phyloP scores from a whole-genome alignment of 1,139 yeast genomes.

The Sugiyamaella neomexicana region DNA sequence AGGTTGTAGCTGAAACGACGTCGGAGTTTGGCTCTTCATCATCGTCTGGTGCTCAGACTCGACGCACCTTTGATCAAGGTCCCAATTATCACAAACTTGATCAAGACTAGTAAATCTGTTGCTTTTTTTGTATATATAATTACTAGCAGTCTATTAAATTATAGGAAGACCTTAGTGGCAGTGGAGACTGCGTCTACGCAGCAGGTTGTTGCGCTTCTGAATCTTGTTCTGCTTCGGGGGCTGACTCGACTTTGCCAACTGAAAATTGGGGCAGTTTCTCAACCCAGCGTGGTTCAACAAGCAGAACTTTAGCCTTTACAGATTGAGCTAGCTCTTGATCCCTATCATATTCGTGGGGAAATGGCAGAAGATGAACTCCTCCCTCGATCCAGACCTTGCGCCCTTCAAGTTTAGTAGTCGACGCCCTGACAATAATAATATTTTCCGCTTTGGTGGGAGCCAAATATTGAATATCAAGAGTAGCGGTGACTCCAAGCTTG shows the following conservation, averaged over 20 bases:
- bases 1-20: conserved; percentile 22
- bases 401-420: conserved; percentile 67
- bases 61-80: conserved; percentile 30
- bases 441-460: conserved; percentile 66
- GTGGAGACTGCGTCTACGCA: not conserved
- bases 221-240: not conserved
- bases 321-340: conserved; percentile 25
- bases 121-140: not conserved
- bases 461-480: conserved; percentile 61
- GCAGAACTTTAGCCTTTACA: conserved; percentile 38
- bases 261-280: conserved; percentile 24
- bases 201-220: conserved; percentile 12
- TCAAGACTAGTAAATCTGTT: conserved; percentile 24
- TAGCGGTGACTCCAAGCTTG: conserved; percentile 88
- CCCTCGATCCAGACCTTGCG: conserved; percentile 81
- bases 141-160: conserved; percentile 3
- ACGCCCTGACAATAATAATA: conserved; percentile 66
- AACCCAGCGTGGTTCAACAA: conserved; percentile 41
- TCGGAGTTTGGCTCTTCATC: not conserved
- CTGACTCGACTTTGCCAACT: not conserved
- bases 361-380: conserved; percentile 23
- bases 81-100: conserved; percentile 29
- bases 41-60: not conserved
- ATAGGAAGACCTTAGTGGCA: too few relatives aligned
- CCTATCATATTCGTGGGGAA: conserved; percentile 22